Base-by-base conservation (phyloP, 2,329 filamentous ascomycete species). In the Monosporascus sp. region DNA sequence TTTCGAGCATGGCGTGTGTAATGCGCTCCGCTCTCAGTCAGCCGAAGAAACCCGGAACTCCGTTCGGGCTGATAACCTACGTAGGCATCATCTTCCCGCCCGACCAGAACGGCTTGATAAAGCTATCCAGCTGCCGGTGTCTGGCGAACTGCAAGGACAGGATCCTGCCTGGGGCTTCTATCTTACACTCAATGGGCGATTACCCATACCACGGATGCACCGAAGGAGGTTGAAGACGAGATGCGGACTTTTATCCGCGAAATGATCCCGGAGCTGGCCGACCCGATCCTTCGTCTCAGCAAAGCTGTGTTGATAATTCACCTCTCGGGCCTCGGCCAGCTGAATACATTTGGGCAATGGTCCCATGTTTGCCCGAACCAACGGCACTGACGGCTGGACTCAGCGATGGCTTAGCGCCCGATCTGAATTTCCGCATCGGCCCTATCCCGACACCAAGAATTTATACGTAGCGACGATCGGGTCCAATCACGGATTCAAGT, bases 301-400 rank as follows among this genome's bases (percentile, higher is more conserved):
- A 5, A 69, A 78, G 37, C 65, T 81, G 54, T 81, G 79, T 62
- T 82, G 79, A 79, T 82, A 79, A 60, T 78, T 74, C 9, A 27
- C 7, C 19, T 31, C 24, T 22, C 35, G 27, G 27, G 27, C 27
- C 19, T 31, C 9, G 27, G 3, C 27, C 9, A 31, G 9, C 9
- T 31, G 27, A 31, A 11, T 31, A 5, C 9, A 31, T 31, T 31
- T 31, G 9, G 27, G 9, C 27, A 31, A 31, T 9, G 5, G 19
- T 52, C 22, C 48, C 35, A 2, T 5, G 6, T 49, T 16, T 38
- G 9, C 37, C 38, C 9, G 27, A 31, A 31, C 27, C 9, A 31
- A 11, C 27, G 20, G 20, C 17, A 20, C 41, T 44, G 41, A 44
- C 20, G 6, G 20, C n/a, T 44, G 11, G 4, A 19, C 7, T 44